Base-by-base conservation (phyloP, 2,329 filamentous ascomycete genomes). In the Botrytis byssoidea region DNA sequence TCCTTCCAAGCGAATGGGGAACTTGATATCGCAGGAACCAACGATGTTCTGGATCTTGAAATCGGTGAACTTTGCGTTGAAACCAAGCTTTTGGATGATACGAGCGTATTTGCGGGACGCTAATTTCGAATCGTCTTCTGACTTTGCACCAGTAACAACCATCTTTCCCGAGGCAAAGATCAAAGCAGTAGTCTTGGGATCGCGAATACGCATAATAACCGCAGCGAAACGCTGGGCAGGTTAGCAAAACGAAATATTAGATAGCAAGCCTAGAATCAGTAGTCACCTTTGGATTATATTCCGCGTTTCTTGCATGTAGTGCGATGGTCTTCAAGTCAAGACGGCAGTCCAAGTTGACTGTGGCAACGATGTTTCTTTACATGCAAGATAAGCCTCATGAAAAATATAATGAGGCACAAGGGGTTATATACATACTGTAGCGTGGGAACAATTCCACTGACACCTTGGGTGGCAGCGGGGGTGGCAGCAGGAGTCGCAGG, bases 21-120 rank as follows among this genome's bases (percentile, higher is more conserved):
- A 99, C 88, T 98, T 98, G 88, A 99, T 98, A 83, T 99, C 96
- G 84, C 95, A 98, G 75, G 94, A 97, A 77, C 96, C 96, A 78
- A 99, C 96, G 77, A 99, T 98, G 85, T 99, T 99, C 87, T 98
- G 95, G 81, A 99, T 99, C 89, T 98, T 99, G 87, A 99, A 99
- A 84, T 99, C 96, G 78, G 95, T 98, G 85, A 99, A 98, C 89
- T 98, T 98, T 81, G 96, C 95, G 79, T 98, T 97, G 88, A 99
- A 99, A 76, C 96, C 96, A 75, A 99, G 93, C 87, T 99, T 99
- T 88, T 99, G 96, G 80, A 99, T 98, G 84, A 99, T 98, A 81
- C 96, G 95, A 71, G 96, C 96, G 82, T 98, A 98, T 85, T 99
- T 99, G 85, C 95, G 91, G 74, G 93, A 96, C 14, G 96, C 96